Percentiles rank a stretch among this genome's conserved stretches.
Evolutionary conservation across 2,329 filamentous ascomycete genomes (phyloP).

Genomic region (Claviceps purpurea): DNA sequence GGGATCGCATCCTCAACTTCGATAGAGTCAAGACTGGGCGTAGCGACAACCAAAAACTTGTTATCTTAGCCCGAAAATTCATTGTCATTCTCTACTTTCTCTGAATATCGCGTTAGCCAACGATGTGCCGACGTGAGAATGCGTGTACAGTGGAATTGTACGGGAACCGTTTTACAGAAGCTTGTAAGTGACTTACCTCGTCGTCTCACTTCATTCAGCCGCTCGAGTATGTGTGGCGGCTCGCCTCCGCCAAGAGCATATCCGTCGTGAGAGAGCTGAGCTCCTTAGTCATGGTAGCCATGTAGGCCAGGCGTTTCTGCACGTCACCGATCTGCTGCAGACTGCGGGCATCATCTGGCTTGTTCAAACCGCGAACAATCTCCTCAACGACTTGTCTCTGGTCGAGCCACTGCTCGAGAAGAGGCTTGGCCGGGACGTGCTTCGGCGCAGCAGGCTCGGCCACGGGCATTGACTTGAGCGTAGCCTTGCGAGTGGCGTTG

Average conservation of each 20-base stretch:
- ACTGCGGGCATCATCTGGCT: slow-evolving; percentile 38
- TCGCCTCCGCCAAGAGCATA: not conserved
- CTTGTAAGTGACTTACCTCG: not conserved
- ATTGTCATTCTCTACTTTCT: too few relatives aligned
- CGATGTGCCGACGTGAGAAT: too few relatives aligned
- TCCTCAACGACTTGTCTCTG: slow-evolving; percentile 50
- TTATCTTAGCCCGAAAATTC: too few relatives aligned
- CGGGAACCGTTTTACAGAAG: not conserved
- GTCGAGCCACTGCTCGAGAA: slow-evolving; percentile 43
- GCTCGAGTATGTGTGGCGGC: slow-evolving; percentile 2
- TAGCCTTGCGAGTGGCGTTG: slow-evolving; percentile 33
- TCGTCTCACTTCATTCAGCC: slow-evolving; percentile 2
- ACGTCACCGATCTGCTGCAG: slow-evolving; percentile 39
- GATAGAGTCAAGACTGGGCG: not conserved
- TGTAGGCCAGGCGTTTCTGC: slow-evolving; percentile 35
- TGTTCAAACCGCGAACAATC: slow-evolving; percentile 36
- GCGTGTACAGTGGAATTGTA: not conserved
- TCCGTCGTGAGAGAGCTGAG: not conserved
- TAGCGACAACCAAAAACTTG: too few relatives aligned
- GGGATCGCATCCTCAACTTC: not conserved
- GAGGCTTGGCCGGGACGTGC: slow-evolving; percentile 23
- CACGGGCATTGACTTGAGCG: slow-evolving; percentile 26
- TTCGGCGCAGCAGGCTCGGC: slow-evolving; percentile 14
- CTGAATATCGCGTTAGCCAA: too few relatives aligned
- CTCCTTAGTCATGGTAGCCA: slow-evolving; percentile 33